phyloP scores from a whole-genome alignment of 768 basidiomycete genomes.

The Auriculariales sp. region DNA sequence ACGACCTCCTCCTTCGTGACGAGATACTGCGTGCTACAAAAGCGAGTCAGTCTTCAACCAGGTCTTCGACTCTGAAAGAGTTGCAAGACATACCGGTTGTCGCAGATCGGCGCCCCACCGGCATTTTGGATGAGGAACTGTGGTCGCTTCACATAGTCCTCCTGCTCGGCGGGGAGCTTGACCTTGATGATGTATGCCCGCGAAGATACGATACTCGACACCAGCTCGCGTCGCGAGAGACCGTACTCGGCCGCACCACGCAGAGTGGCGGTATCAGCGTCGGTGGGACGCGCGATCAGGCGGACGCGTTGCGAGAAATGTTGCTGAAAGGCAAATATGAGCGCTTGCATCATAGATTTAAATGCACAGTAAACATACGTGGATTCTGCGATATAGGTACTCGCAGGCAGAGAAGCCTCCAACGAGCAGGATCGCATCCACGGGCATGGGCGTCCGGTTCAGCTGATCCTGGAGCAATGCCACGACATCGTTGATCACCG shows the following conservation, averaged over 20 bases:
- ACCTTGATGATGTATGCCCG: conserved; percentile 83
- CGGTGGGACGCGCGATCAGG: conserved; percentile 70
- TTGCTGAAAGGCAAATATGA: conserved; percentile 15
- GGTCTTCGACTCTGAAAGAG: background rate
- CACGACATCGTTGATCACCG: conserved; percentile 67
- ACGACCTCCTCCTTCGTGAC: conserved; percentile 60
- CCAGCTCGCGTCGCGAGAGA: conserved; percentile 55
- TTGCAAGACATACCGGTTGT: conserved; percentile 47
- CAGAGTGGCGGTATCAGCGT: conserved; percentile 78
- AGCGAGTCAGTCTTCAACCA: background rate
- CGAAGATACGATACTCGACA: conserved; percentile 71
- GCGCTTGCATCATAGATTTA: background rate
- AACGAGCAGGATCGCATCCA: conserved; percentile 78
- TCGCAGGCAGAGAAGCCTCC: conserved; percentile 79
- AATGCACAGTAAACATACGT: conserved; percentile 29
- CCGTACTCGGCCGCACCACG: conserved; percentile 86
- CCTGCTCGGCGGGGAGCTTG: conserved; percentile 74
- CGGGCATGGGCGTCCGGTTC: conserved; percentile 45
- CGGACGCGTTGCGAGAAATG: conserved; percentile 49
- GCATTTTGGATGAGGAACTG: conserved; percentile 71
- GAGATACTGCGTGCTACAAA: conserved; percentile 64
- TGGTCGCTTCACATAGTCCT: conserved; percentile 74
- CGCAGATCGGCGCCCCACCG: conserved; percentile 64
- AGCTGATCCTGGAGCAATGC: conserved; percentile 68
- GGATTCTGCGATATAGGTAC: conserved; percentile 66